Evolutionary conservation across 371 early-diverging fungal species (phyloP), one percentile per base, ranked within the genome.

Genomic region (Syncephalis plumigaleata): DNA sequence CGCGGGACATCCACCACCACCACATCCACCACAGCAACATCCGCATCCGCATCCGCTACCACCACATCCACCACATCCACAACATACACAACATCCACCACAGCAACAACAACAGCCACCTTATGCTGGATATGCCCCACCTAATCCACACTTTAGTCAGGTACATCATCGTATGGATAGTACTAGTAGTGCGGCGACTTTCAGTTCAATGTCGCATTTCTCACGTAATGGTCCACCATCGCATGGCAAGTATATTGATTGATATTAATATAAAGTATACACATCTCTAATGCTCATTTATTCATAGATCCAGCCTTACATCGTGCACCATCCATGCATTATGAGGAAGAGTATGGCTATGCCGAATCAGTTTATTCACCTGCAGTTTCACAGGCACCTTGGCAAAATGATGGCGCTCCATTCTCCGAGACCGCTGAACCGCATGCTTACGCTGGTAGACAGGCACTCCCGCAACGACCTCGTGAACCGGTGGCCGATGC

Each of bases 31-130:
- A 11, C 31, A 31, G 4, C 11, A 7, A 31, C 4, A 11, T 31
- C 31, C 4, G 11, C 31, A 31, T 31, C 31, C 31, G 31, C 31
- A 4, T 18, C 45, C 25, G 17, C 45, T 23, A 24, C 60, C 31
- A 44, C 47, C 45, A 37, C 15, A 38, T 18, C 22, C 44, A 5
- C 11, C 15, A 13, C 39, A 47, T 45, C 56, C 36, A 23, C 54
- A 31, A 48, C 55, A 39, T 46, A 36, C 40, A 11, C 55, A 50
- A 9, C 38, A 39, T 8, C 44, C 36, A 31, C 38, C 36, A 21
- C 26, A 25, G 26, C 38, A 22, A 47, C 45, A 46, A 38, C 48
- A 55, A 24, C 39, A 49, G 36, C 42, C 3, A 36, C 43, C 42
- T 27, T 55, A 58, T 54, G 42, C 3, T 21, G 17, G 20, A 42